phyloP scores from a whole-genome alignment of 306 rosid species.

The Begonia peltatifolia region DNA sequence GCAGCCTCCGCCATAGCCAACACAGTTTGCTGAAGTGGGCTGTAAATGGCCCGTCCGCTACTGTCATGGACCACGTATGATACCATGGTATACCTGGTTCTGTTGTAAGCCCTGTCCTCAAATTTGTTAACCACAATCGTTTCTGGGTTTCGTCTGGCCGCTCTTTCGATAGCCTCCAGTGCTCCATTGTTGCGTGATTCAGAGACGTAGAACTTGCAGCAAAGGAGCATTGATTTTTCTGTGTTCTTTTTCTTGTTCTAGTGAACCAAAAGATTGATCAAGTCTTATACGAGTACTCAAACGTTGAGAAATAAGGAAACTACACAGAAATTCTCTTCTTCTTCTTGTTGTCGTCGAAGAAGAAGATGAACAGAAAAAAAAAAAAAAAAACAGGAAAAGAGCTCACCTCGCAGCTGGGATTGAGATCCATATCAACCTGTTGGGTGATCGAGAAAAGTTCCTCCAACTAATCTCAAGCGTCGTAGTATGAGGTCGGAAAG shows the following conservation, averaged over 20 bases:
- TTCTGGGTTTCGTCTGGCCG: constrained; percentile 39
- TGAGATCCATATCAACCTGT: constrained; percentile 24
- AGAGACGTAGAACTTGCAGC: constrained; percentile 64
- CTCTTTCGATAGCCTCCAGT: constrained; percentile 57
- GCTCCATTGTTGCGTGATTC: constrained; percentile 44
- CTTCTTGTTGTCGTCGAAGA: background rate
- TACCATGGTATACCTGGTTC: constrained; percentile 50
- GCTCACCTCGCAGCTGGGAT: constrained; percentile 43
- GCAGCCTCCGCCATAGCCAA: constrained; percentile 68
- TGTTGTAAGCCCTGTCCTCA: constrained; percentile 49
- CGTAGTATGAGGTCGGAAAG: too few relatives aligned
- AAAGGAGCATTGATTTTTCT: constrained; percentile 40
- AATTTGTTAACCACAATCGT: constrained; percentile 46
- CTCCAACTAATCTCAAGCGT: too few relatives aligned
- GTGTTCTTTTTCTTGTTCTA: constrained; percentile 45
- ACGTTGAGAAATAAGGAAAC: too few relatives aligned
- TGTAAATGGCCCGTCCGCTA: constrained; percentile 46
- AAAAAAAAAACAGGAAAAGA: constrained; percentile 4
- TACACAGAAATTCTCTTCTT: too few relatives aligned
- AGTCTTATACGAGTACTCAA: too few relatives aligned
- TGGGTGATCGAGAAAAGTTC: too few relatives aligned
- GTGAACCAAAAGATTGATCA: background rate
- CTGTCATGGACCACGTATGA: constrained; percentile 54
- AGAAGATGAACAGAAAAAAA: background rate
- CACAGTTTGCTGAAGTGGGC: constrained; percentile 64